Evolutionary conservation across 2,329 filamentous ascomycete genomes (phyloP).

Genomic region (Pezicula carpinea): DNA sequence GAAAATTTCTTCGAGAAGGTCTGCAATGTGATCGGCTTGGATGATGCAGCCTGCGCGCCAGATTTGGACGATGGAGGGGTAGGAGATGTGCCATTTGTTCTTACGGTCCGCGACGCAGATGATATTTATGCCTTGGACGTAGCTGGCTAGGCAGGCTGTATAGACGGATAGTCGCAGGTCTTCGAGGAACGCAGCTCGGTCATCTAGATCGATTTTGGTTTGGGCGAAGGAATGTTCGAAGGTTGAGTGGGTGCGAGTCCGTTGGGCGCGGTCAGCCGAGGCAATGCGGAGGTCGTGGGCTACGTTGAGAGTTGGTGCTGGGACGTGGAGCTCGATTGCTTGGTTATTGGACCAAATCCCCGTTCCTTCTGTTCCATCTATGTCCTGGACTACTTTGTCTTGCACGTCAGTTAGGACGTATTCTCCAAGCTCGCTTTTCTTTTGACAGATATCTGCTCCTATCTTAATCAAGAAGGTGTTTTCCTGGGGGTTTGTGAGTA

Average conservation of each 20-base stretch:
- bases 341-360: slow-evolving; percentile 62
- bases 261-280: slow-evolving; percentile 55
- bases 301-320: slow-evolving; percentile 57
- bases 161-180: slow-evolving; percentile 58
- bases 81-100: slow-evolving; percentile 55
- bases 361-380: slow-evolving; percentile 62
- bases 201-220: slow-evolving; percentile 27
- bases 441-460: slow-evolving; percentile 53
- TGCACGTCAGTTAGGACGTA: slow-evolving; percentile 57
- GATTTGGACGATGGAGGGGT: slow-evolving; percentile 49
- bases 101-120: slow-evolving; percentile 53
- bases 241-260: slow-evolving; percentile 46
- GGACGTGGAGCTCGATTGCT: slow-evolving; percentile 55
- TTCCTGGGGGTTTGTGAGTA: slow-evolving; percentile 18
- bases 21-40: slow-evolving; percentile 58
- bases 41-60: slow-evolving; percentile 72
- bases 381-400: slow-evolving; percentile 69
- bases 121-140: slow-evolving; percentile 61
- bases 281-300: slow-evolving; percentile 60
- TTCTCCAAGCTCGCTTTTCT: slow-evolving; percentile 39
- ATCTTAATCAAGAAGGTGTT: slow-evolving; percentile 61
- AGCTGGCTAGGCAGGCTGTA: slow-evolving; percentile 54
- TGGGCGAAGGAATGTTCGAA: slow-evolving; percentile 29
- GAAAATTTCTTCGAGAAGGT: slow-evolving; percentile 48
- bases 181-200: slow-evolving; percentile 45